Evolutionary conservation across 805 yeast genomes (phyloP).

Genomic region (Metschnikowia cubensis): DNA sequence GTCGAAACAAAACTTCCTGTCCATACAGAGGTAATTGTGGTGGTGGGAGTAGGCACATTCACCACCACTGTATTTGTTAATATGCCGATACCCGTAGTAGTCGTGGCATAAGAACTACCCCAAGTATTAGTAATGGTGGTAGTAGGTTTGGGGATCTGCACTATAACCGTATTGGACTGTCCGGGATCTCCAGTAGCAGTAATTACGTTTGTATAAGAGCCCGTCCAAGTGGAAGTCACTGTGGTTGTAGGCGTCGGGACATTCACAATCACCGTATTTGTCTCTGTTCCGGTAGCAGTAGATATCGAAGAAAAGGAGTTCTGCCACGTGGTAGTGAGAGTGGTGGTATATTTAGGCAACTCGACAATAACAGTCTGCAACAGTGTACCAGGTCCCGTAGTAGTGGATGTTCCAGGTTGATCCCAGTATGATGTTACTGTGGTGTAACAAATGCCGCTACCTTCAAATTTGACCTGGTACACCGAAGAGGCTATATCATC

Average conservation of each 20-base stretch:
- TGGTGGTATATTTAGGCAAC: conserved; percentile 16
- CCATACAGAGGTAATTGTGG: conserved; percentile 13
- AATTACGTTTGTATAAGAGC: neutral
- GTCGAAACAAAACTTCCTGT: neutral
- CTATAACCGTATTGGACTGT: conserved; percentile 3
- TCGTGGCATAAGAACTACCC: conserved; percentile 10
- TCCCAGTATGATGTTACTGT: conserved; percentile 1
- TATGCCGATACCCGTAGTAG: neutral
- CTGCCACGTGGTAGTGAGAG: conserved; percentile 15
- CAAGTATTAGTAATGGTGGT: conserved; percentile 16
- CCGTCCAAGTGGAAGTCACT: conserved; percentile 12
- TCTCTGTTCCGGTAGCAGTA: neutral
- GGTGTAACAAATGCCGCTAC: neutral
- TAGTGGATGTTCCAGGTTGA: neutral
- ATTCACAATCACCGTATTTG: conserved; percentile 9
- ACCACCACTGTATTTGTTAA: conserved; percentile 8
- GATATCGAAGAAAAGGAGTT: conserved; percentile 9
- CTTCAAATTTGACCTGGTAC: conserved; percentile 3
- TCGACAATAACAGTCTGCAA: conserved; percentile 11
- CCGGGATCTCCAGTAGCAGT: too few species aligned
- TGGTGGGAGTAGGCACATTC: conserved; percentile 10
- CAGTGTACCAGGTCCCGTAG: conserved; percentile 1
- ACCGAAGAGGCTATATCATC: conserved; percentile 3
- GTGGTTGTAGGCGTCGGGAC: conserved; percentile 11
- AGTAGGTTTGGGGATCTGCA: conserved; percentile 18